Base-by-base conservation (phyloP, 2,329 filamentous ascomycete genomes). In the Colletotrichum sp. region DNA sequence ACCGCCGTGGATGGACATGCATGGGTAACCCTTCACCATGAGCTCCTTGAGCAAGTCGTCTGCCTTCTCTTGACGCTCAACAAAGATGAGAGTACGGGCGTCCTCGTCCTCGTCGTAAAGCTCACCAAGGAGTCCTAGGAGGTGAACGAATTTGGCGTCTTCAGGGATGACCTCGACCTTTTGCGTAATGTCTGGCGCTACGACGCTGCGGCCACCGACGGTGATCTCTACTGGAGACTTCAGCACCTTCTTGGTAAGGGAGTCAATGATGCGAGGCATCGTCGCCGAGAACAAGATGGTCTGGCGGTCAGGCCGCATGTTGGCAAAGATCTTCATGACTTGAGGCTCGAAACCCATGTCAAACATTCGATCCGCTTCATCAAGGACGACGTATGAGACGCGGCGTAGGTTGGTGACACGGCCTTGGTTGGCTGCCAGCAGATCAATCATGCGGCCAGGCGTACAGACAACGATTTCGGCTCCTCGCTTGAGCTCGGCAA, bases 321-420 rank as follows among this genome's bases (percentile, higher is more conserved):
- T 98, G 79, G 93, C 92, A 82, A 99, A 93, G 75, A 99, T 97
- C 85, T 98, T 98, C 92, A 97, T 97, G 70, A 99, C 96, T 84
- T 99, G 97, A 3, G 97, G 96, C 85, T 98, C 96, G 82, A 99
- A 99, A 16, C 97, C 97, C 97, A 99, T 99, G 84, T 99, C 97
- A 83, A 99, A 98, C 97, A 99, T 99, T 77, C 97, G 94, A 85
- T 99, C 97, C 64, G 97, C 97, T 86, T 99, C 97, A 83, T 99
- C 97, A 52, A 99, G 91, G 13, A 99, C 97, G 29, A 98, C 93
- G 83, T 99, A 99, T 0, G 95, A 97, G 15, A 98, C 95, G 78
- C 97, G 92, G 79, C 91, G 93, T 72, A 99, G 89, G 81, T 98
- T 99, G 15, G 96, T 98, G 12, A 99, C 96, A 78, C 96, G 92